A percentile compares a stretch with the other conserved stretches of the same genome.
These are phyloP conservation scores for Laburnicola sp. DNA, from an alignment of 2,329 filamentous ascomycete species.

Conservation along the genomic window DNA sequence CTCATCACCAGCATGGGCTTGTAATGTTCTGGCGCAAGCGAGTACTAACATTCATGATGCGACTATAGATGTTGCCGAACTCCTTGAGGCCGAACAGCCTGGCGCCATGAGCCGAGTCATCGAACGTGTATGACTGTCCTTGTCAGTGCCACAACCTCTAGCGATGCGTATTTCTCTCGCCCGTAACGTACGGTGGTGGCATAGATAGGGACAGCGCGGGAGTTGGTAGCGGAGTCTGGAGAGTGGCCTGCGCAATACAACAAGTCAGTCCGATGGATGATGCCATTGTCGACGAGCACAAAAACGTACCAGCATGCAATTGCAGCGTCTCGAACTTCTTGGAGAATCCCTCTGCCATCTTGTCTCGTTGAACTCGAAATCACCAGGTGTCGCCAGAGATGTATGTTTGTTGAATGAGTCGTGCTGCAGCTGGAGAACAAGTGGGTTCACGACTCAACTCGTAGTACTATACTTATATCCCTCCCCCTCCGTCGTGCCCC, in stretches of 20 bases:
- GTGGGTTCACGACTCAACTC: no score
- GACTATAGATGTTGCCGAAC: slow-evolving; percentile 96
- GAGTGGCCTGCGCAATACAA: slow-evolving; percentile 62
- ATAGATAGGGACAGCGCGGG: slow-evolving; percentile 93
- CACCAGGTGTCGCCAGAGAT: no score
- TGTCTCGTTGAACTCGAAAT: no score
- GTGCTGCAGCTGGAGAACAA: no score
- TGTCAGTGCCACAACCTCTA: slow-evolving; percentile 14
- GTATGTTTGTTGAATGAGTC: no score
- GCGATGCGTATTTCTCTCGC: slow-evolving; percentile 9
- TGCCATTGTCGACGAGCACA: neutral
- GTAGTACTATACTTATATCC: no score
- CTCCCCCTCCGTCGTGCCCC: no score
- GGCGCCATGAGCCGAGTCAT: slow-evolving; percentile 94
- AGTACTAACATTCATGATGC: slow-evolving; percentile 81
- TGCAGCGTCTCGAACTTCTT: slow-evolving; percentile 57
- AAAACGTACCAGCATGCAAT: slow-evolving; percentile 52
- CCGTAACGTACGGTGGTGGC: slow-evolving; percentile 71
- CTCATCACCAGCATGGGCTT: no score
- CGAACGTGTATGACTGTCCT: slow-evolving; percentile 79
- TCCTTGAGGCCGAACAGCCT: slow-evolving; percentile 96
- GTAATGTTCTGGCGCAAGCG: no score
- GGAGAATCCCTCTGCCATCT: slow-evolving; percentile 46
- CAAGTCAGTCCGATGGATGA: slow-evolving; percentile 21
- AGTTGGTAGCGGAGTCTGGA: slow-evolving; percentile 78